These are phyloP conservation scores for Choricystis sp. DNA, from an alignment of 139 green algal genomes.

Conservation along the genomic window DNA sequence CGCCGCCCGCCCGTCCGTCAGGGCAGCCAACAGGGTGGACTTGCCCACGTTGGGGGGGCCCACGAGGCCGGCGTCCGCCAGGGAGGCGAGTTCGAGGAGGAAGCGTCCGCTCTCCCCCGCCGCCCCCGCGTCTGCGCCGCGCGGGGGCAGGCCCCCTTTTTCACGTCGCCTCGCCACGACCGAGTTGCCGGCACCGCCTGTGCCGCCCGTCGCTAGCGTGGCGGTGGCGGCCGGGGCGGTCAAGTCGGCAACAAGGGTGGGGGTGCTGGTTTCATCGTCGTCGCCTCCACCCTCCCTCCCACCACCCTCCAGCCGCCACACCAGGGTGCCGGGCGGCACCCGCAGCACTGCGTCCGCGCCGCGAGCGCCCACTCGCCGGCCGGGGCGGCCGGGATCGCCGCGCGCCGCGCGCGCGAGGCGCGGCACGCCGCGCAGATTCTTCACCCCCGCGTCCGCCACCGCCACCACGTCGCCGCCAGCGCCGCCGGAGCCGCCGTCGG, in stretches of 20 bases:
- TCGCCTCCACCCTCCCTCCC: background rate
- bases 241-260: constrained; percentile 18
- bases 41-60: constrained; percentile 51
- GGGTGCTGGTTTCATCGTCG: no score
- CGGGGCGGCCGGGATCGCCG: background rate
- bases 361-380: background rate
- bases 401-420: background rate
- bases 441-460: constrained; percentile 5
- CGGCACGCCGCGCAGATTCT: background rate
- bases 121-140: constrained; percentile 1
- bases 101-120: constrained; percentile 16
- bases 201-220: constrained; percentile 17
- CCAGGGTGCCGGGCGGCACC: background rate
- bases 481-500: constrained; percentile 17
- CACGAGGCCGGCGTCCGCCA: constrained; percentile 45
- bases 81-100: constrained; percentile 23
- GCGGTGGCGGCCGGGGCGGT: constrained; percentile 4
- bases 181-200: constrained; percentile 25
- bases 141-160: no score
- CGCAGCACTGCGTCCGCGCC: background rate
- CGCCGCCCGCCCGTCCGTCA: constrained; percentile 7
- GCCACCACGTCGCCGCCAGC: constrained; percentile 11
- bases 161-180: background rate
- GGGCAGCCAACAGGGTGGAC: constrained; percentile 37
- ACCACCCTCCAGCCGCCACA: background rate